Base-by-base conservation (phyloP, 2,329 filamentous ascomycete genomes). In the Aspergillus pseudotamarii region DNA sequence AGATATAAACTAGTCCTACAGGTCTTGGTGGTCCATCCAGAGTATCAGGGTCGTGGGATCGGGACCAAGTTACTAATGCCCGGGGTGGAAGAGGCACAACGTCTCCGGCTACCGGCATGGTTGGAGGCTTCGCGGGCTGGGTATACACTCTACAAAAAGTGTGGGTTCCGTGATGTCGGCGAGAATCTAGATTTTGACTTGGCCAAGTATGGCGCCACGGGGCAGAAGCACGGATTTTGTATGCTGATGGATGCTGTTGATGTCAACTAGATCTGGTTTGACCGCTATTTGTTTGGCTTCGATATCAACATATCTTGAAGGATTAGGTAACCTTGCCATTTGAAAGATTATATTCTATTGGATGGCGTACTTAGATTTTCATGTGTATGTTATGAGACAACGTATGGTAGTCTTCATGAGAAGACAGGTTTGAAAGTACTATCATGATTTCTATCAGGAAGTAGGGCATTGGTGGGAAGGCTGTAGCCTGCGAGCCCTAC, bases 211-310 rank as follows among this genome's bases (percentile, higher is more conserved):
- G 59, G 59, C 14, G 6, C 16, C 16, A 9, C 23, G 48, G 43
- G 43, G 28, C 21, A 4, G 43, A 23, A 26, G 26, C 14, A 48
- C 9, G 46, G 21, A 1, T 34, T 34, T 21, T 58, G 57, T 50
- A 58, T 58, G 57, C 32, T 58, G 57, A 50, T 28, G 54, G 54
- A 85, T 41, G 38, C 38, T 41, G 38, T 41, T 8, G 16, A 41
- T 10, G 16, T 19, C 6, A 9, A 41, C 6, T 41, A n/a, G n/a
- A 19, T 16, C 6, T 41, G 19, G 38, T 10, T 19, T 19, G 36
- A 19, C 16, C 6, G 8, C 2, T 38, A 38, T 19, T 38, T 38
- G 14, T 8, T 19, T 41, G 38, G 16, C 19, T n/a, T n/a, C 2
- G 19, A n/a, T 36, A 36, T 14, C 14, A 36, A 36, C 34, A 36